These are phyloP conservation scores for Ogataea paraovalis DNA, from an alignment of 805 yeast genomes.

Conservation along the genomic window DNA sequence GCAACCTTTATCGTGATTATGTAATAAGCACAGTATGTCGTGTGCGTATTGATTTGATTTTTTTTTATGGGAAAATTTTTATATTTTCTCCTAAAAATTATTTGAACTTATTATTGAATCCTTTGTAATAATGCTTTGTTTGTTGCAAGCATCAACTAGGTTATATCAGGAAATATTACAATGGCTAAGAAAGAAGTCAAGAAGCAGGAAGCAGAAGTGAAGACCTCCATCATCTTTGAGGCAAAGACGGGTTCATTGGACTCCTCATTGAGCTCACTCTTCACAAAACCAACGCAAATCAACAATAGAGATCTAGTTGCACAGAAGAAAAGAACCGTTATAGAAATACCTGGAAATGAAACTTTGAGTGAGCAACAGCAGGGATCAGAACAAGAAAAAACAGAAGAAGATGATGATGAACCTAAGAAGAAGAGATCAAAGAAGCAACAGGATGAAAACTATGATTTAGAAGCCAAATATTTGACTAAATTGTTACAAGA, in stretches of 20 bases:
- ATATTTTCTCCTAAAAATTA: no score
- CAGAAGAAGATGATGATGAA: conserved; percentile 21
- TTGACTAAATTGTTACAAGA: conserved; percentile 45
- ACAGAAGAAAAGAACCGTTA: conserved; percentile 23
- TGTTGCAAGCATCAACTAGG: no score
- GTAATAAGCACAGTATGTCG: no score
- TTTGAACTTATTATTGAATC: no score
- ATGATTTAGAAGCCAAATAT: conserved; percentile 53
- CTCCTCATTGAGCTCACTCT: conserved; percentile 29
- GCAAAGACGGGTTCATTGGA: not conserved
- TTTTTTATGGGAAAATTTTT: no score
- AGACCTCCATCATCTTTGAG: not conserved
- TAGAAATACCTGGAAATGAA: conserved; percentile 12
- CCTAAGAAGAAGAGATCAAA: conserved; percentile 7
- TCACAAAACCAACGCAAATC: conserved; percentile 43
- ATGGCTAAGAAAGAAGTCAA: not conserved
- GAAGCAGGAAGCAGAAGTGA: conserved; percentile 1
- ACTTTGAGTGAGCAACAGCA: conserved; percentile 18
- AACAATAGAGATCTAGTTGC: conserved; percentile 30
- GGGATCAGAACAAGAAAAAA: conserved; percentile 13
- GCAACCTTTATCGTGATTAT: no score
- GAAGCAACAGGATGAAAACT: conserved; percentile 34
- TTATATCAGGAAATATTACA: not conserved
- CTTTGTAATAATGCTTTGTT: no score
- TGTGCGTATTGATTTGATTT: no score